Conservation (phyloP, 129 eudicot species). For the Pulicaria dysenterica region DNA sequence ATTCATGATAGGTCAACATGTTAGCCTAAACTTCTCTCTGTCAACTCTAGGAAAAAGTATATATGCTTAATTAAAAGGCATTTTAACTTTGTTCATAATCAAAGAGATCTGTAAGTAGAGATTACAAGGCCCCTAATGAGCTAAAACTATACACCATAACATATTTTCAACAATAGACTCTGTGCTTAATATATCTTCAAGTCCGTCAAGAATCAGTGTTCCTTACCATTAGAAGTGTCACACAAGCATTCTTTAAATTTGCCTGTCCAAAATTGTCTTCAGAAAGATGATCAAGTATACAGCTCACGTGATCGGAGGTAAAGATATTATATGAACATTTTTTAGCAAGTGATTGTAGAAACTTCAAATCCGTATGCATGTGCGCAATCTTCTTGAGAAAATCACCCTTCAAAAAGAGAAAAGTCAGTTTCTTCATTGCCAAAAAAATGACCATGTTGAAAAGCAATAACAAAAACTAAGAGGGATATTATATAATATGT, state of each 20-base stretch:
- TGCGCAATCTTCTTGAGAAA: constrained; percentile 51
- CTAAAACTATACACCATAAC: neutral
- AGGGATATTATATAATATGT: no score
- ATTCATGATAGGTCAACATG: no score
- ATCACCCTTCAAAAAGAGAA: constrained; percentile 60
- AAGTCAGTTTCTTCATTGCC: neutral
- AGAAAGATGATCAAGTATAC: constrained; percentile 58
- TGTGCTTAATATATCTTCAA: constrained; percentile 5
- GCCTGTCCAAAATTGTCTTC: constrained; percentile 36
- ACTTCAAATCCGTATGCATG: constrained; percentile 49
- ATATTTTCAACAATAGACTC: neutral
- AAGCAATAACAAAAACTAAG: neutral
- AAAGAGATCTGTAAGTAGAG: no score
- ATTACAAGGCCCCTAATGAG: no score
- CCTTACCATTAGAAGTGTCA: constrained; percentile 79
- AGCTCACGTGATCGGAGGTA: constrained; percentile 67
- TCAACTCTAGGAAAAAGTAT: no score
- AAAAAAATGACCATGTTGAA: neutral
- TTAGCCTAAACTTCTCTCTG: no score
- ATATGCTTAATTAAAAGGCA: no score
- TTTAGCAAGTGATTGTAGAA: constrained; percentile 52
- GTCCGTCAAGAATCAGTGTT: neutral
- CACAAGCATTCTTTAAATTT: constrained; percentile 45
- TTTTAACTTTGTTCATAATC: no score
- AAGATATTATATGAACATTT: constrained; percentile 73